These are phyloP conservation scores for Rhytidiadelphus loreus DNA, from an alignment of 225 moss, liverwort and hornwort species.

Conservation along the genomic window DNA sequence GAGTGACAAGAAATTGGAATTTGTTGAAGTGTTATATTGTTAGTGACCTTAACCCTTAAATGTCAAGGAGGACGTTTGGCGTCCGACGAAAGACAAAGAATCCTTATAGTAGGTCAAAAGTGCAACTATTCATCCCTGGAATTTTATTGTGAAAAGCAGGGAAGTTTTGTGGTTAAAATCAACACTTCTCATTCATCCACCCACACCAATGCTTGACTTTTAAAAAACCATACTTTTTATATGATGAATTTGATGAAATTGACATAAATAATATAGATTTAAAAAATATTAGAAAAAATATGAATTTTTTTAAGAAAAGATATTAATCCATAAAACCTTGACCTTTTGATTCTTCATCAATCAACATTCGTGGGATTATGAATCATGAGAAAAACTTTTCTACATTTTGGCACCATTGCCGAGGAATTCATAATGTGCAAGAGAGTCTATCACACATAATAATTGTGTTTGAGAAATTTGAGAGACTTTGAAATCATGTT, in stretches of 20 bases:
- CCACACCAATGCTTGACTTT: not conserved
- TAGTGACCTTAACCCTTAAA: too few species aligned
- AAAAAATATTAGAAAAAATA: not conserved
- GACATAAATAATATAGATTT: not conserved
- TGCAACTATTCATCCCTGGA: too few species aligned
- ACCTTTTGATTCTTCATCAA: not conserved
- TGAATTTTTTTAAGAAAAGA: not conserved
- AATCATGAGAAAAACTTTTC: not conserved
- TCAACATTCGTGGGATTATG: not conserved
- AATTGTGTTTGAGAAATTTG: not conserved
- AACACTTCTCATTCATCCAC: not conserved
- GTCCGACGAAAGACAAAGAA: too few species aligned
- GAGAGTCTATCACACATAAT: not conserved
- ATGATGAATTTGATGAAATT: not conserved
- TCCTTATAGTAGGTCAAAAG: too few species aligned
- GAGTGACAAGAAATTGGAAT: too few species aligned
- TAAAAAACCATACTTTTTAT: too few species aligned
- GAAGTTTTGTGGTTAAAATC: too few species aligned
- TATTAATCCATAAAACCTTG: fast-evolving
- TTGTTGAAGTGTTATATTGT: too few species aligned
- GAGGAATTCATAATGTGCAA: not conserved
- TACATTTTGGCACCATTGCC: not conserved
- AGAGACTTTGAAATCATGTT: not conserved
- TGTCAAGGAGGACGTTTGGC: too few species aligned
- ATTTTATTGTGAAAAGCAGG: too few species aligned